A percentile compares a stretch with the other conserved stretches of the same genome.
Evolutionary conservation across 331 rosid genomes (phyloP).

Genomic region (Malus hybrid): DNA sequence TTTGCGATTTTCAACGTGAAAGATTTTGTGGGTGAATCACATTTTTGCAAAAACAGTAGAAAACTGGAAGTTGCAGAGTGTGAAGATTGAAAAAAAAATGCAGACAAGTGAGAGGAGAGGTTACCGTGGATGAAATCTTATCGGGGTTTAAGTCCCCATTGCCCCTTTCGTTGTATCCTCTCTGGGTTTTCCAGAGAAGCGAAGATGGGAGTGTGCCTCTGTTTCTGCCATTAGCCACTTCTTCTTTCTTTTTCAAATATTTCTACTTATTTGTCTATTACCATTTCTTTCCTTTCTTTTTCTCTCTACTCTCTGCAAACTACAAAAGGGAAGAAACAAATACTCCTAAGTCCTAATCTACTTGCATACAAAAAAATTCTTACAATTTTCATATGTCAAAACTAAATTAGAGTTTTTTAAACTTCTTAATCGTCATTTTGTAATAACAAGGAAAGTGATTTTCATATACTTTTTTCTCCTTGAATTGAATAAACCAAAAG

Average conservation of each 20-base stretch:
- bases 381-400: no score
- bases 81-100: neutral
- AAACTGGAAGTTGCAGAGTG: neutral
- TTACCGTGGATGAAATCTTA: neutral
- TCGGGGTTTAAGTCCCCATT: neutral
- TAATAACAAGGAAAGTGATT: no score
- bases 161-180: neutral
- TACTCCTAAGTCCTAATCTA: no score
- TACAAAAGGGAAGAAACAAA: no score
- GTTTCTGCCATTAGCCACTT: neutral
- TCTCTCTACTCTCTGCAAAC: no score
- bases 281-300: no score
- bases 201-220: neutral
- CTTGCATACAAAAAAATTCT: no score
- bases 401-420: no score
- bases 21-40: neutral
- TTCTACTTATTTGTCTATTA: neutral
- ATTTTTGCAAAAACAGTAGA: neutral
- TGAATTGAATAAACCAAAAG: no score
- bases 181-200: neutral
- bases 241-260: neutral
- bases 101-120: neutral
- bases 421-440: no score
- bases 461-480: no score
- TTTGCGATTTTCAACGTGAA: no score